phyloP scores from a whole-genome alignment of 2,329 filamentous ascomycete species.

The Epichloe sibirici region DNA sequence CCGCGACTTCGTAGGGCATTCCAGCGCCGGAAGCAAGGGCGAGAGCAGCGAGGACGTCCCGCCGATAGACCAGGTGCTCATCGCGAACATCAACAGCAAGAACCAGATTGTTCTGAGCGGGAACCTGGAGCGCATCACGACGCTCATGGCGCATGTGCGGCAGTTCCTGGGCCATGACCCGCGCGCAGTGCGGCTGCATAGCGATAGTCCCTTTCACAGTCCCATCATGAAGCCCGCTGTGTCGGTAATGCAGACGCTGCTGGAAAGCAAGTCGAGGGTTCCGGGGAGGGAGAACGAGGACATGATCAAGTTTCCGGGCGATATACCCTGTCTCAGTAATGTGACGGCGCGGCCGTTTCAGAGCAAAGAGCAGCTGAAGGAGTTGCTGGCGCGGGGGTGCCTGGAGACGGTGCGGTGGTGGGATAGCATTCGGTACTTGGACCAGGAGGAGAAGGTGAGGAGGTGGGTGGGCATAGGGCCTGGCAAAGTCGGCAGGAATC shows the following conservation, averaged over 20 bases:
- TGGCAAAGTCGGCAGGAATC: conserved; percentile 82
- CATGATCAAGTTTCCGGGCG: conserved; percentile 62
- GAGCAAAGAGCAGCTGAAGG: conserved; percentile 61
- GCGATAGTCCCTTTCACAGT: conserved; percentile 82
- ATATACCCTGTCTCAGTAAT: conserved; percentile 73
- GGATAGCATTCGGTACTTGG: conserved; percentile 81
- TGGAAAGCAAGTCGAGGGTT: conserved; percentile 46
- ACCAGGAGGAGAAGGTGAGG: conserved; percentile 68
- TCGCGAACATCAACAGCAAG: conserved; percentile 90
- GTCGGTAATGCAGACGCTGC: conserved; percentile 55
- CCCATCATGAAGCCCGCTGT: conserved; percentile 83
- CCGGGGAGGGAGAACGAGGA: conserved; percentile 44
- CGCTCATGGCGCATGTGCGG: conserved; percentile 69
- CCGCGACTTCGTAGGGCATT: conserved; percentile 64
- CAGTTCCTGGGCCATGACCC: conserved; percentile 90
- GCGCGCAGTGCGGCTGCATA: conserved; percentile 72
- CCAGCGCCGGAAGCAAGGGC: conserved; percentile 50
- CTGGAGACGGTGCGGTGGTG: conserved; percentile 94
- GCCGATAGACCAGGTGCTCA: conserved; percentile 73
- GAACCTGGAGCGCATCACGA: conserved; percentile 69
- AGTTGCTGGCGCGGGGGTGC: conserved; percentile 67
- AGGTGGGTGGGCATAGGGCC: conserved; percentile 89
- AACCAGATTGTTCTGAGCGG: conserved; percentile 94
- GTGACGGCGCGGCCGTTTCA: conserved; percentile 69
- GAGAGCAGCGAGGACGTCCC: conserved; percentile 57